These are phyloP conservation scores for Pythium graminicola DNA, from an alignment of 352 stramenopile species.

Conservation along the genomic window DNA sequence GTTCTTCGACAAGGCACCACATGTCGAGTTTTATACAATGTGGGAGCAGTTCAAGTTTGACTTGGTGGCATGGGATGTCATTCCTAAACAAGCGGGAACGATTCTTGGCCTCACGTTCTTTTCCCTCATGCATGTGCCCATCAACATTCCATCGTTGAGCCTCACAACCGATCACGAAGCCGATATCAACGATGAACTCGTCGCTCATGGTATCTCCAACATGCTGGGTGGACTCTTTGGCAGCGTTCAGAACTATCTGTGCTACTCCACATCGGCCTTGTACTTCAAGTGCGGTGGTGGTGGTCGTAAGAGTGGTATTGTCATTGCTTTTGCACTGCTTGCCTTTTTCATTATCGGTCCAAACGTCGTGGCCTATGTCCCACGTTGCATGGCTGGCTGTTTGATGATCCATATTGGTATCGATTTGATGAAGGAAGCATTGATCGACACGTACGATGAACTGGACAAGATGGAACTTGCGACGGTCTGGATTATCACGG, in stretches of 20 bases:
- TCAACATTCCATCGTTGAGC: constrained; percentile 91
- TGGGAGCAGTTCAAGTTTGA: constrained; percentile 72
- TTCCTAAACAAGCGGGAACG: constrained; percentile 66
- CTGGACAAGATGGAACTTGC: constrained; percentile 87
- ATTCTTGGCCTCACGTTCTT: constrained; percentile 89
- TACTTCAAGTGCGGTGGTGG: constrained; percentile 87
- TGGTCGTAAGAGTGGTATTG: constrained; percentile 54
- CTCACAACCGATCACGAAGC: constrained; percentile 80
- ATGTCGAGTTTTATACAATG: constrained; percentile 66
- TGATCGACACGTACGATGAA: constrained; percentile 83
- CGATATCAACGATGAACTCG: constrained; percentile 91
- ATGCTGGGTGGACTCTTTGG: constrained; percentile 75
- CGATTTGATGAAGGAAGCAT: constrained; percentile 86
- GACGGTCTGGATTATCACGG: constrained; percentile 87
- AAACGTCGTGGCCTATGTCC: constrained; percentile 78
- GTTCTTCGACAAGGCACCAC: constrained; percentile 65
- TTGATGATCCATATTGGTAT: constrained; percentile 90
- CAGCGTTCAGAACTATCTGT: constrained; percentile 90
- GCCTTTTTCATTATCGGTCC: constrained; percentile 88
- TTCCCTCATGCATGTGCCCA: constrained; percentile 93
- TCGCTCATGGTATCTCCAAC: constrained; percentile 91
- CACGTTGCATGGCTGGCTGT: constrained; percentile 90
- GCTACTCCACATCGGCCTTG: constrained; percentile 78
- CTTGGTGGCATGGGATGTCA: constrained; percentile 57
- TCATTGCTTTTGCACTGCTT: constrained; percentile 61